These are phyloP conservation scores for Plectosphaerella sp. DNA, from an alignment of 2,329 filamentous ascomycete species.

Conservation along the genomic window DNA sequence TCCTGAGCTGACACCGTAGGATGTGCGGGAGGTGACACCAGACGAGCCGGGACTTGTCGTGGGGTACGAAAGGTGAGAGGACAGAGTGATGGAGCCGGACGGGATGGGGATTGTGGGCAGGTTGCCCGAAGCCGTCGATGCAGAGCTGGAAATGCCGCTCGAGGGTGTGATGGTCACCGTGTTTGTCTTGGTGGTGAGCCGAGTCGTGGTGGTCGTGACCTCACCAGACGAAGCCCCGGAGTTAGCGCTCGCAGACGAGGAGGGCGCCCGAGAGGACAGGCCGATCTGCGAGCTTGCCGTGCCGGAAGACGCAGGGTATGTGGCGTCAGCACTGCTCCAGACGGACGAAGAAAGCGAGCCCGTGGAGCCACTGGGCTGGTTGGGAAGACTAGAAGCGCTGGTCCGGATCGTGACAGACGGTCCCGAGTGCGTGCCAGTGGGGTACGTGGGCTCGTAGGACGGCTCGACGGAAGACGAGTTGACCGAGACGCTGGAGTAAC, in stretches of 20 bases:
- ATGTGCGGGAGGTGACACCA: neutral
- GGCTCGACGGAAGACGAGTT: neutral
- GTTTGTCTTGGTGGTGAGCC: neutral
- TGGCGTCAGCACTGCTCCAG: neutral
- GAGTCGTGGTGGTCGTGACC: neutral
- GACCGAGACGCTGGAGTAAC: neutral
- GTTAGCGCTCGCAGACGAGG: neutral
- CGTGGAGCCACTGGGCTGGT: too few species aligned
- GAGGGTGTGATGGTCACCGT: neutral
- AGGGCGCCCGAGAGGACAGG: neutral
- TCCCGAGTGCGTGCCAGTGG: neutral
- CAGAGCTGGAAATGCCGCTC: neutral
- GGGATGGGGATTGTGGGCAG: neutral
- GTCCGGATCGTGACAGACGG: too few species aligned
- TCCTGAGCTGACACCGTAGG: neutral
- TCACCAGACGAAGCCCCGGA: neutral
- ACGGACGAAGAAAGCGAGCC: neutral
- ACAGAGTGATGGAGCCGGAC: conserved; percentile 4
- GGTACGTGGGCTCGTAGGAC: neutral
- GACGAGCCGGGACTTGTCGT: neutral
- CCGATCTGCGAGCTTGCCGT: neutral
- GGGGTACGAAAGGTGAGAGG: conserved; percentile 4
- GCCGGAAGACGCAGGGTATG: neutral
- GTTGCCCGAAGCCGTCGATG: neutral
- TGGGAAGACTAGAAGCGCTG: too few species aligned